Conservation (phyloP, 192 early-diverging fungal species). For the Rhizophagus sp. region DNA sequence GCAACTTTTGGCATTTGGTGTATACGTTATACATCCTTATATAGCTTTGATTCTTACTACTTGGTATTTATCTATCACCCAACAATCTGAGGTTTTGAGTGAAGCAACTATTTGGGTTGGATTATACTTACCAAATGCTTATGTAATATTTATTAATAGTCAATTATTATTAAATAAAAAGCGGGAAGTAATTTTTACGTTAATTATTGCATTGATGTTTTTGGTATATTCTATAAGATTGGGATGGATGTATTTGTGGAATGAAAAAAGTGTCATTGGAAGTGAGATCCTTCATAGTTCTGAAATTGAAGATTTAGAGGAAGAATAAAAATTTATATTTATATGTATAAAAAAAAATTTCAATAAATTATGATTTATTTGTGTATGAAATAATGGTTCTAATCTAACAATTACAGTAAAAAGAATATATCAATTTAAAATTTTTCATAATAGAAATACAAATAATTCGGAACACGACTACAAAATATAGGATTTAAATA, state of each 20-base stretch:
- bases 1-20: neutral
- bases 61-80: neutral
- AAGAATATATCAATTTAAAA: no score
- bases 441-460: no score
- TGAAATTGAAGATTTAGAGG: neutral
- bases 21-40: neutral
- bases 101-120: neutral
- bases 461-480: no score
- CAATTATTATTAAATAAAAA: neutral
- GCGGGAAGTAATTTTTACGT: neutral
- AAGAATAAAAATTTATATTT: neutral
- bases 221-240: neutral
- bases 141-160: neutral
- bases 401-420: no score
- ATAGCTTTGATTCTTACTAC: neutral
- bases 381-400: no score
- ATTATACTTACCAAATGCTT: neutral
- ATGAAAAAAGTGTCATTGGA: neutral
- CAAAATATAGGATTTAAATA: no score
- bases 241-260: neutral
- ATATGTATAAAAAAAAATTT: no score
- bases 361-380: no score
- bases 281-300: neutral
- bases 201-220: neutral
- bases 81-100: neutral